Percentiles rank a stretch among this genome's conserved stretches.
Evolutionary conservation across 305 asterid species (phyloP).

Genomic region (Stenogyne calaminthoides): DNA sequence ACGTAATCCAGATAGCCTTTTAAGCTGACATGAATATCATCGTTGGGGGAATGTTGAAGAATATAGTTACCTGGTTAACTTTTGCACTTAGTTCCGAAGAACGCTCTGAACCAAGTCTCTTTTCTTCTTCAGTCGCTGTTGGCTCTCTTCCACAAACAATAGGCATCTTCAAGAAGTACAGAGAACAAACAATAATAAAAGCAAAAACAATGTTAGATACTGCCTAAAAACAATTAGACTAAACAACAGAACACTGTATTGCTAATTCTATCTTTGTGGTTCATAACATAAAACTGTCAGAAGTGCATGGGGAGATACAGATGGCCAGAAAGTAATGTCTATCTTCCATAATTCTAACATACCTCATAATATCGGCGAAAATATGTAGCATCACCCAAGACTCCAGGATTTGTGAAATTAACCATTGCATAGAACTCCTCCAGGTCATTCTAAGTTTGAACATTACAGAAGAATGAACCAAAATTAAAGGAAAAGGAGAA

Average conservation of each 20-base stretch:
- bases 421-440: slow-evolving; percentile 99
- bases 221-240: slow-evolving; percentile 23
- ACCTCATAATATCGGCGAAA: slow-evolving; percentile 98
- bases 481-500: slow-evolving; percentile 10
- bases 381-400: slow-evolving; percentile 85
- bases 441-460: slow-evolving; percentile 76
- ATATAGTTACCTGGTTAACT: slow-evolving; percentile 83
- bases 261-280: slow-evolving; percentile 1
- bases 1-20: slow-evolving; percentile 11
- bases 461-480: slow-evolving; percentile 26
- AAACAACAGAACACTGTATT: slow-evolving; percentile 19
- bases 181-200: slow-evolving; percentile 29
- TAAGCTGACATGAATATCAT: slow-evolving; percentile 5
- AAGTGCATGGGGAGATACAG: not conserved
- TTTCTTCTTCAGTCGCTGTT: slow-evolving; percentile 79
- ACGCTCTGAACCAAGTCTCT: slow-evolving; percentile 79
- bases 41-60: not conserved
- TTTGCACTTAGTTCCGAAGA: slow-evolving; percentile 85
- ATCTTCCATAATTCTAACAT: slow-evolving; percentile 31
- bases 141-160: slow-evolving; percentile 96
- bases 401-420: slow-evolving; percentile 92
- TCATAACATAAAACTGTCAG: slow-evolving; percentile 7
- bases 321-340: slow-evolving; percentile 1
- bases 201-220: slow-evolving; percentile 14
- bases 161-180: slow-evolving; percentile 58